Percentiles rank a stretch among this genome's conserved stretches.
These are phyloP conservation scores for Cetradonia linearis DNA, from an alignment of 495 filamentous ascomycete species.

Conservation along the genomic window DNA sequence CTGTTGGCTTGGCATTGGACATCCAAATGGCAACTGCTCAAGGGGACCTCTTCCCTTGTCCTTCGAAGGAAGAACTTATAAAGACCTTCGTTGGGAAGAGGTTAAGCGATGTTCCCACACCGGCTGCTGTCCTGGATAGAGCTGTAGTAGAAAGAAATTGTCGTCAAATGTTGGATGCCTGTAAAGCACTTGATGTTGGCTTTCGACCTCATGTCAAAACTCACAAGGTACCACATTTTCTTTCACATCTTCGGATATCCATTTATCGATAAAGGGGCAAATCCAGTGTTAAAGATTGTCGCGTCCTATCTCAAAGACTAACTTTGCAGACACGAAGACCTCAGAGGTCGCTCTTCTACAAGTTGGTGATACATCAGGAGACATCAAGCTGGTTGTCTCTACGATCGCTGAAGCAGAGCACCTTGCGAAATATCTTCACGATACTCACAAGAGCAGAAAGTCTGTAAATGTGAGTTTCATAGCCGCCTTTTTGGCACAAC, in stretches of 20 bases:
- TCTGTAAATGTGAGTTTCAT: constrained; percentile 44
- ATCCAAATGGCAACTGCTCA: background rate
- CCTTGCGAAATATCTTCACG: constrained; percentile 50
- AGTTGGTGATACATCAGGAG: constrained; percentile 44
- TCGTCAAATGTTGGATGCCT: constrained; percentile 58
- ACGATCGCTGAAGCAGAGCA: constrained; percentile 68
- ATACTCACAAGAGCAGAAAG: constrained; percentile 42
- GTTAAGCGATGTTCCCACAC: constrained; percentile 51
- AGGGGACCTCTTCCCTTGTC: constrained; percentile 5
- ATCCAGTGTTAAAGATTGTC: background rate
- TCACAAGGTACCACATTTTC: constrained; percentile 54
- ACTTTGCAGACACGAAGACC: constrained; percentile 40
- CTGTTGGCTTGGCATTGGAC: background rate
- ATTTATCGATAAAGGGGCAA: background rate
- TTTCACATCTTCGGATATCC: background rate
- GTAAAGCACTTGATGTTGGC: constrained; percentile 45
- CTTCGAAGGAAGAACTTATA: constrained; percentile 28
- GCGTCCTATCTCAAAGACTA: background rate
- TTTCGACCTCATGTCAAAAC: constrained; percentile 82
- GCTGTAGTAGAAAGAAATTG: constrained; percentile 62
- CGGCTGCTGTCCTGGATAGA: constrained; percentile 59
- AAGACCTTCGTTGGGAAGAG: constrained; percentile 51
- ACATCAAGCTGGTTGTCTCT: constrained; percentile 63
- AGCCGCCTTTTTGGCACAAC: background rate
- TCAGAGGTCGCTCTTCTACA: constrained; percentile 63